A percentile compares a stretch with the other conserved stretches of the same genome.
phyloP scores from a whole-genome alignment of 306 rosid genomes.

The Rubus idaeus region DNA sequence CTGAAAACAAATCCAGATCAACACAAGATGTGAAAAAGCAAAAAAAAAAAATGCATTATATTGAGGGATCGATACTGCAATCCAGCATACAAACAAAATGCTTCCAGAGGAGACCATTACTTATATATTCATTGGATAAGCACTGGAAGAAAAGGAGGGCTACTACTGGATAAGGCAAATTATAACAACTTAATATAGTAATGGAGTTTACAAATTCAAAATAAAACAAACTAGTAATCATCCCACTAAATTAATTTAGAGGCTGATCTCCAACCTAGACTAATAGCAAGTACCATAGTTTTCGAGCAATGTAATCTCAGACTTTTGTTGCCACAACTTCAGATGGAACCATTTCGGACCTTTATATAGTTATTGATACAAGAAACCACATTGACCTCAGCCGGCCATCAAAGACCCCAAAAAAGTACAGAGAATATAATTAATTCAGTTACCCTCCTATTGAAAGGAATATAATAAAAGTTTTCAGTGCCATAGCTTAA shows the following conservation, averaged over 20 bases:
- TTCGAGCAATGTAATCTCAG: background rate
- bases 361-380: background rate
- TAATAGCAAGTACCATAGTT: background rate
- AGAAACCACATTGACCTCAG: too few relatives aligned
- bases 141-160: background rate
- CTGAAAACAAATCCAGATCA: conserved; percentile 8
- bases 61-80: background rate
- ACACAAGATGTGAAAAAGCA: background rate
- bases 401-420: too few relatives aligned
- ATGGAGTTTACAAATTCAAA: background rate
- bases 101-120: background rate
- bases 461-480: background rate
- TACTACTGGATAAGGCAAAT: background rate
- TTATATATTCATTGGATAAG: background rate
- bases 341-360: background rate
- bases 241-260: background rate
- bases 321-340: background rate
- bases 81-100: background rate
- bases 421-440: too few relatives aligned
- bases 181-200: background rate
- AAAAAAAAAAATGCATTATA: background rate
- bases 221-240: background rate
- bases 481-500: background rate
- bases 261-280: background rate
- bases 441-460: background rate